Evolutionary conservation across 495 filamentous ascomycete species (phyloP), one percentile per base, ranked within the genome.

Genomic region (Penicillium odoratum): DNA sequence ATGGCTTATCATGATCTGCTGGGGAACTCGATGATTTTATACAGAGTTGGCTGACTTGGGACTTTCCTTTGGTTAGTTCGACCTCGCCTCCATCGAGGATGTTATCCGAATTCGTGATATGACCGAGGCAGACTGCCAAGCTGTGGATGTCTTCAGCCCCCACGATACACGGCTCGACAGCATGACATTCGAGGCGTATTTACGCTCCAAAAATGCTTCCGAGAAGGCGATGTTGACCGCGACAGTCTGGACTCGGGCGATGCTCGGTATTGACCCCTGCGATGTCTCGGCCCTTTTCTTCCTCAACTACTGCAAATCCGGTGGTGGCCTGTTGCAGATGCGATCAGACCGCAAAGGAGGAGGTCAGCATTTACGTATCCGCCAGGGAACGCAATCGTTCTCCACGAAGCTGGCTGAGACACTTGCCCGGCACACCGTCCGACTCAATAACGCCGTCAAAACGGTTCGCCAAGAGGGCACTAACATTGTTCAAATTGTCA

Each of bases 281-380:
- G 74, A 81, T 16, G 56, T 83, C 16, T 75, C 69, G 55, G 72
- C 74, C 10, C 58, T 78, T 0, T 81, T 65, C 52, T 72, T 82
- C 56, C 61, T 84, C n/a, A 68, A 80, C 48, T 79, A 81, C 55
- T 74, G 69, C 64, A 75, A 74, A 51, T 64, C 64, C 31, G 74
- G 71, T 2, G 66, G 67, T 7, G 78, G 79, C 0, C 59, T 83
- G 8, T 46, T 71, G 15, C 58, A 67, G n/a, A 68, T 82, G 53
- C 46, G 69, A 3, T 79, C 78, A 0, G 78, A 81, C 48, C n/a
- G 56, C 5, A 72, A 70, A 42, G 56, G 76, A 45, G 81, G 80
- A 4, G 79, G 69, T 0, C 78, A 81, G 51, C 71, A 79, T 54
- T 58, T 80, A 18, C 63, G 79, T 26, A 42, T 57, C 43, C 48